Percentiles rank a stretch among this genome's conserved stretches.
Conservation (phyloP, 192 early-diverging fungal species). For the Podochytrium sp. region DNA sequence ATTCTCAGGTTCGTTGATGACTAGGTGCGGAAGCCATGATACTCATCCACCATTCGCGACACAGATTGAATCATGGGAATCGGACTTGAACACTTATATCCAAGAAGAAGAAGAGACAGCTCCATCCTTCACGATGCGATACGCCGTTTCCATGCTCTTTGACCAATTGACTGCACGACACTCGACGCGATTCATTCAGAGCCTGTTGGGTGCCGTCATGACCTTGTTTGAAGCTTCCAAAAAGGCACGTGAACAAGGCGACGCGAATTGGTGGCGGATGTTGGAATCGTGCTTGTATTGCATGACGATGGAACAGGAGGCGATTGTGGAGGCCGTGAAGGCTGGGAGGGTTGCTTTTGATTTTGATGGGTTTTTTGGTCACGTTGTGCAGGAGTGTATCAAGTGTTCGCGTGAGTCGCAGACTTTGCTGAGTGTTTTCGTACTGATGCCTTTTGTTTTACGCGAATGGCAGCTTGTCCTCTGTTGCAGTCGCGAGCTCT, state of each 20-base stretch:
- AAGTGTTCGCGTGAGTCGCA: conserved; percentile 53
- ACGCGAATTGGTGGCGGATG: conserved; percentile 21
- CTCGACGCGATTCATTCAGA: not conserved
- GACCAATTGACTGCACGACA: conserved; percentile 21
- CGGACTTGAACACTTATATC: conserved; percentile 10
- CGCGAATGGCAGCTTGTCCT: conserved; percentile 58
- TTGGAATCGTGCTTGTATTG: conserved; percentile 27
- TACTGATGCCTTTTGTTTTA: no score
- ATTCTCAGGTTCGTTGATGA: conserved; percentile 2
- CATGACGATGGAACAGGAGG: not conserved
- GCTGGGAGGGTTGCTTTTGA: conserved; percentile 55
- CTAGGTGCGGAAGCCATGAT: not conserved
- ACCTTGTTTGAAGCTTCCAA: not conserved
- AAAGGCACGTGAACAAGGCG: not conserved
- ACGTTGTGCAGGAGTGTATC: conserved; percentile 78
- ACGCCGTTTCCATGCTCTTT: conserved; percentile 21
- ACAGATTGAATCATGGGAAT: conserved; percentile 23
- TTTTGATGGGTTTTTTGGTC: conserved; percentile 77
- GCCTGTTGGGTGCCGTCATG: not conserved
- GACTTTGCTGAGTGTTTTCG: no score
- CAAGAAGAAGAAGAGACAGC: conserved; percentile 28
- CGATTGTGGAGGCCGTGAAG: conserved; percentile 9
- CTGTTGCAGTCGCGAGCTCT: conserved; percentile 91
- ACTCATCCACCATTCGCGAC: no score
- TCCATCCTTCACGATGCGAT: conserved; percentile 21